Base-by-base conservation (phyloP, 2,329 filamentous ascomycete genomes). In the Ustulina deusta region DNA sequence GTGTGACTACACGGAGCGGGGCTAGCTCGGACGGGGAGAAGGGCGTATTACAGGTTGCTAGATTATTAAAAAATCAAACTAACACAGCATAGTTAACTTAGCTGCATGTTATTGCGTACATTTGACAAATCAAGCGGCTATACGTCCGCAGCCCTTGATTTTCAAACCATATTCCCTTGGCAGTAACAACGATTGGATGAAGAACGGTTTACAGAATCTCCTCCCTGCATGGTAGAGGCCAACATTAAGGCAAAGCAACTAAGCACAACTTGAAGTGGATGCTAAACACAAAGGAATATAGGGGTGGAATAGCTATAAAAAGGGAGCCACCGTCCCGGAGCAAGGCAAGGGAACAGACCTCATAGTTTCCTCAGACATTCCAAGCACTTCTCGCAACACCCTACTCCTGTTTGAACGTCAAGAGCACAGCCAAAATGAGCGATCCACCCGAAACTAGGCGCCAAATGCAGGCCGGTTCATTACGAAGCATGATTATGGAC, bases 361-460 rank as follows among this genome's bases (percentile, higher is more conserved):
- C 15, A 52, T 34, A n/a, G 27, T 52, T 52, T 25, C 48, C 15
- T 52, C 15, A 52, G 22, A 48, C 22, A 48, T 48, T 48, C 22
- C n/a, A 48, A 48, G 44, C 22, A 48, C 44, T 48, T 48, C 22
- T 48, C n/a, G 25, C 20, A 52, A 56, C 20, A 40, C 6, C 25
- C 34, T 40, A 34, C 34, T 36, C 17, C n/a, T 15, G 27, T 56
- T 56, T 56, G 11, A 56, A 56, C 25, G 22, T 56, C 15, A 54
- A 34, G 29, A 57, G 27, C 49, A 55, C 15, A 56, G 51, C 54
- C 34, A 56, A 44, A 40, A 34, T 44, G 22, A 46, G 61, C 36
- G 10, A 63, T 38, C 49, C 20, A 63, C 38, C 40, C 32, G 13
- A 38, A 63, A 13, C 44, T 34, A 44, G 20, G 49, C 25, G 51